Conservation (phyloP, 208 protist species). For the Crithidia bombi region DNA sequence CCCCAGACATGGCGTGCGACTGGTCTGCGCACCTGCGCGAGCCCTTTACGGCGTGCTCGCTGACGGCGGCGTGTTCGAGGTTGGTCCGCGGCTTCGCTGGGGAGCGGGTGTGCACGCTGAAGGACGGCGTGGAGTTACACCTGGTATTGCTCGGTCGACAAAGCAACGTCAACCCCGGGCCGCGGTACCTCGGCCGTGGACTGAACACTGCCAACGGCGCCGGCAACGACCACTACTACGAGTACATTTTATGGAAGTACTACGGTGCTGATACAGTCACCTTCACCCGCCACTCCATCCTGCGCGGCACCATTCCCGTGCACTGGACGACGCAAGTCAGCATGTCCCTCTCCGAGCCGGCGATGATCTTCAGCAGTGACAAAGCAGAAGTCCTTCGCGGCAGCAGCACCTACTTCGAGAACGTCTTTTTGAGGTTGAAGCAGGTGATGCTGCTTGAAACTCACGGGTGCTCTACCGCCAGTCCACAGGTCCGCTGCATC, state of each 20-base stretch:
- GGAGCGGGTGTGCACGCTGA: slow-evolving; percentile 48
- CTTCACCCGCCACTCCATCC: slow-evolving; percentile 73
- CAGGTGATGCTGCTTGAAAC: slow-evolving; percentile 66
- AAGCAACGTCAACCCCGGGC: slow-evolving; percentile 83
- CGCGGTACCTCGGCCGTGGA: slow-evolving; percentile 80
- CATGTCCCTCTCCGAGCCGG: slow-evolving; percentile 69
- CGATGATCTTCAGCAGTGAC: slow-evolving; percentile 83
- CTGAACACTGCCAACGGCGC: slow-evolving; percentile 74
- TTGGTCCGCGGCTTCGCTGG: slow-evolving; percentile 79
- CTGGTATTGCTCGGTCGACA: slow-evolving; percentile 74
- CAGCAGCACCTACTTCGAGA: slow-evolving; percentile 69
- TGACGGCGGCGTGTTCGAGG: slow-evolving; percentile 54
- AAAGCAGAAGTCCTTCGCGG: slow-evolving; percentile 66
- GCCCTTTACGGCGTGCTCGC: slow-evolving; percentile 46
- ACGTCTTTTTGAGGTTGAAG: slow-evolving; percentile 55
- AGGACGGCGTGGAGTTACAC: slow-evolving; percentile 56
- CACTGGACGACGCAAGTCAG: slow-evolving; percentile 80
- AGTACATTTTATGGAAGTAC: slow-evolving; percentile 82
- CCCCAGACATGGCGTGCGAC: slow-evolving; percentile 69
- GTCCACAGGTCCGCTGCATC: slow-evolving; percentile 77
- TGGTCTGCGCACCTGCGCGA: slow-evolving; percentile 74
- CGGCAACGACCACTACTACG: slow-evolving; percentile 91
- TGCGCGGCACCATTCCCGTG: slow-evolving; percentile 87
- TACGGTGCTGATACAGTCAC: slow-evolving; percentile 43
- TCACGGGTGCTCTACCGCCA: slow-evolving; percentile 19